Percentiles rank a stretch among this genome's conserved stretches.
These are phyloP conservation scores for Erythrophleum fordii DNA, from an alignment of 306 rosid species.

Conservation along the genomic window DNA sequence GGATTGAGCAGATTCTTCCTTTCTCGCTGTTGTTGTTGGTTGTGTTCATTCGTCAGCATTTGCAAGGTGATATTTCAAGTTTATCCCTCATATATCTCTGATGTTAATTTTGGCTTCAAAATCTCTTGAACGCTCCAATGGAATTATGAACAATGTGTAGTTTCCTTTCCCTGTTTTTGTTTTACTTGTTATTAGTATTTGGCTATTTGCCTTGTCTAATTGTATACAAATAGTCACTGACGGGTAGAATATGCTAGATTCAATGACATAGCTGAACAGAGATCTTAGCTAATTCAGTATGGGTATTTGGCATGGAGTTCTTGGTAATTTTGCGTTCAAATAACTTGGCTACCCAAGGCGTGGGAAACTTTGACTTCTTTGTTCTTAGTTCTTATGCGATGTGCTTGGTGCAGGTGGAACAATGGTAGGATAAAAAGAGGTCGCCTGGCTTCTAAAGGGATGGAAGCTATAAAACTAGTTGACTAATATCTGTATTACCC, in stretches of 20 bases:
- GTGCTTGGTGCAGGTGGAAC: conserved; percentile 1
- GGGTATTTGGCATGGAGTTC: not conserved
- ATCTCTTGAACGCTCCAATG: not conserved
- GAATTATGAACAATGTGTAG: not conserved
- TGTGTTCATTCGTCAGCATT: conserved; percentile 89
- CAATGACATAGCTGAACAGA: not conserved
- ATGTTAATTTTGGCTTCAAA: not conserved
- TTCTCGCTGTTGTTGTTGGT: conserved; percentile 72
- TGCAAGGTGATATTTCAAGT: conserved; percentile 62
- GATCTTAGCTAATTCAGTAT: not conserved
- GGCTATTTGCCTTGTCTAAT: not conserved
- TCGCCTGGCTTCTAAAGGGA: not conserved
- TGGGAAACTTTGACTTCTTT: not conserved
- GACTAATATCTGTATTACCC: not conserved
- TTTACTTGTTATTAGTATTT: not conserved
- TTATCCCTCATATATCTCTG: not conserved
- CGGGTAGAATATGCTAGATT: conserved; percentile 9
- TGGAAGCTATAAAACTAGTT: not conserved
- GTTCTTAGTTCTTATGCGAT: not conserved
- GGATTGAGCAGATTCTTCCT: conserved; percentile 89
- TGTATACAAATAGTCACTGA: not conserved
- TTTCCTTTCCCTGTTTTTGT: not conserved
- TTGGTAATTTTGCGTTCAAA: not conserved
- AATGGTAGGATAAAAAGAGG: not conserved
- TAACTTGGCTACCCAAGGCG: not conserved